Evolutionary conservation across 148 eudicot genomes (phyloP), one percentile per base, ranked within the genome.

Genomic region (Rheum nobile): DNA sequence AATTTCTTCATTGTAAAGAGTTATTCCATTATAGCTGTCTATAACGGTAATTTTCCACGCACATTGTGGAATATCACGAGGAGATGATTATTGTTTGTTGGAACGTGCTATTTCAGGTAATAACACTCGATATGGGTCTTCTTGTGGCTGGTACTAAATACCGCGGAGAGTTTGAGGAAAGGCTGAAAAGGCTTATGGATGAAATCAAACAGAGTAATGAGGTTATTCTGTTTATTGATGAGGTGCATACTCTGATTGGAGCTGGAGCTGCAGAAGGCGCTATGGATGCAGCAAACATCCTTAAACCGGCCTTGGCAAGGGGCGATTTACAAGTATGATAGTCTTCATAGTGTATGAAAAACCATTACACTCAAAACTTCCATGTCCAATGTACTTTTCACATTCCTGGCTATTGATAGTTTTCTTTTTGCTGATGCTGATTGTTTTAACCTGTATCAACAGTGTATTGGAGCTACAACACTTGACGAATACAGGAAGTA

Each of bases 391-490:
- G n/a, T n/a, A n/a, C n/a, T n/a, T n/a, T 29, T 21, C 5, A 17
- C 24, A n/a, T 19, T 48, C 21, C 19, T 52, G 26, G 59, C n/a
- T 47, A 52, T 52, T n/a, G 26, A n/a, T n/a, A n/a, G n/a, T n/a
- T n/a, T n/a, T n/a, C n/a, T n/a, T n/a, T 52, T 52, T 52, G 3
- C 6, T 52, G 48, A 44, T 54, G 29, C 19, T 28, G 7, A 12
- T 24, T 57, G 67, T 7, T 6, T 19, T 31, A 42, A 31, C 21
- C 75, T 38, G 11, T 21, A 14, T 17, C 1, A 7, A 0, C 84
- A 94, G 98, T 94, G 98, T 77, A 88, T 94, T 80, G 98, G 98
- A 63, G 97, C 98, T 55, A 94, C 97, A 24, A 94, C 98, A 46
- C 91, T 91, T 4, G 98, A 91, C 78, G 98, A 94, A 78, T 94